phyloP scores from a whole-genome alignment of 2,329 filamentous ascomycete species.

The Chaetomiaceae sp. region DNA sequence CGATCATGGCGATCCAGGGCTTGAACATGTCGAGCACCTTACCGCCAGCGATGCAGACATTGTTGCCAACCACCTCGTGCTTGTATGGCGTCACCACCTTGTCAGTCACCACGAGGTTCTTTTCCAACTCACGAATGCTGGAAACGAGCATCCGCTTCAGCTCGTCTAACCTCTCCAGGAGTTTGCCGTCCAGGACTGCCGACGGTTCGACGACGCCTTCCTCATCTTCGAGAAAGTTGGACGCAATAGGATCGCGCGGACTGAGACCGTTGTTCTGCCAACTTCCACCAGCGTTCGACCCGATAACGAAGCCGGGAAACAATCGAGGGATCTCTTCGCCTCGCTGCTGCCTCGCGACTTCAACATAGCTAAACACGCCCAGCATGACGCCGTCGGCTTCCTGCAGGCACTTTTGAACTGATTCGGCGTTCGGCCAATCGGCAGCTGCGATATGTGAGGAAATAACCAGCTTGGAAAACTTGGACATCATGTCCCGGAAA shows the following conservation, averaged over 20 bases:
- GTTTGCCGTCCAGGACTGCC: constrained; percentile 64
- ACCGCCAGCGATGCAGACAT: constrained; percentile 69
- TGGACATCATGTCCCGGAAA: constrained; percentile 99
- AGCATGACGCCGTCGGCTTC: constrained; percentile 95
- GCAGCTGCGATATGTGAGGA: constrained; percentile 96
- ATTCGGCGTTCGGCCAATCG: constrained; percentile 91
- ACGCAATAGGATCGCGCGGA: constrained; percentile 63
- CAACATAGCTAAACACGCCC: constrained; percentile 92
- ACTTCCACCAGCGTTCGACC: constrained; percentile 74
- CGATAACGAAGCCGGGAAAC: constrained; percentile 86
- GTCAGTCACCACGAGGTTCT: constrained; percentile 69
- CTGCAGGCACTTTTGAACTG: constrained; percentile 88
- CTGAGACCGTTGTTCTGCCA: constrained; percentile 72
- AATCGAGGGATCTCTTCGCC: constrained; percentile 91
- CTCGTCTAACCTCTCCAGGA: constrained; percentile 80
- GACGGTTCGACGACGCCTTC: constrained; percentile 67
- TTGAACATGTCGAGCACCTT: constrained; percentile 84
- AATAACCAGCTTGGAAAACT: constrained; percentile 97
- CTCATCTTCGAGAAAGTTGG: constrained; percentile 80
- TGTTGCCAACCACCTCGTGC: constrained; percentile 76
- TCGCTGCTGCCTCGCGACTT: constrained; percentile 86
- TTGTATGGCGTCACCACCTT: constrained; percentile 73
- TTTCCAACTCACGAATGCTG: constrained; percentile 80
- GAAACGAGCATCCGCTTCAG: constrained; percentile 79
- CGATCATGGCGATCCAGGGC: constrained; percentile 82